Evolutionary conservation across 1,139 yeast genomes (phyloP), one percentile per base, ranked within the genome.

Genomic region (Pichia sp.): DNA sequence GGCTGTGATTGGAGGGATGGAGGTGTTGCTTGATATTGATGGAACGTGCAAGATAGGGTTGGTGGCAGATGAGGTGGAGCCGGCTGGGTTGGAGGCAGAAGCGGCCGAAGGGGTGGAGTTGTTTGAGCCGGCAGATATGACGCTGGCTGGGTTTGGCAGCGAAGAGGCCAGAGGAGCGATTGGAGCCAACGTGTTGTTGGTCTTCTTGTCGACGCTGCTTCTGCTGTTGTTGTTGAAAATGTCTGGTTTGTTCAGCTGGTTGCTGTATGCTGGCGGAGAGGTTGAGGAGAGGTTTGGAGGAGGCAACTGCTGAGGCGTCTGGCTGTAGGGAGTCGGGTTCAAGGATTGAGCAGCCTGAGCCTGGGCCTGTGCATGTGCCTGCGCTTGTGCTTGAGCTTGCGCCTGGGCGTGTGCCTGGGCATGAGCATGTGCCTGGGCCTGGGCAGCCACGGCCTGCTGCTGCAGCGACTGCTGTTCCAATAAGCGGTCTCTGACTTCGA

Each of bases 401-500:
- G 52, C 44, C 30, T 49, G 51, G n/a, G 52, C 66, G 45, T 64
- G 64, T 1, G 63, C 64, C 19, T 64, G 66, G 10, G 64, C 65
- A 40, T 62, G 65, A n/a, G 64, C 64, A 23, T 61, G 71, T 23
- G 66, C 69, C 44, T 67, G 75, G 32, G 67, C 70, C 41, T 66
- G 72, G 16, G 69, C 75, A 38, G 50, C 54, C 8, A 43, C 52
- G 3, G 47, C 48, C n/a, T 44, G 64, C n/a, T 67, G 72, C 53
- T 67, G 75, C 40, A 62, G 63, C 46, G 67, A 70, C 52, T 63
- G 71, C 57, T 64, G 73, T 53, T 67, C 71, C 46, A 58, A 77
- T 76, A 68, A 78, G 63, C 82, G 78, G 67, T 85, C 92, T 67
- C 89, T 76, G 67, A 80, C 82, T 64, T 90, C 97, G 64, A 92